Base-by-base conservation (phyloP, 2,329 filamentous ascomycete genomes). In the Ceratocystis harringtonii region DNA sequence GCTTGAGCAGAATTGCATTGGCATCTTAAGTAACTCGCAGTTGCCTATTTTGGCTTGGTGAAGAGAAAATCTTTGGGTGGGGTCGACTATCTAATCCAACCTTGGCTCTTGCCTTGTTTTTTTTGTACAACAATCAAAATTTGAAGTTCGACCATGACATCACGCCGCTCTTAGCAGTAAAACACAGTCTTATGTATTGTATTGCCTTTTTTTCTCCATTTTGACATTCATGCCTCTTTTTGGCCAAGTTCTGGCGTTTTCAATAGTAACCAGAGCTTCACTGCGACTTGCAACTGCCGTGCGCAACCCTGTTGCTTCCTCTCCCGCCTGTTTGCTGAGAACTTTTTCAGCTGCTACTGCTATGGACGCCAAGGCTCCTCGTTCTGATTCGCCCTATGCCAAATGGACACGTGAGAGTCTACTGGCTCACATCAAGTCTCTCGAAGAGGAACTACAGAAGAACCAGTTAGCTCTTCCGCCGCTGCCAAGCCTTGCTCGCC, bases 331-430 rank as follows among this genome's bases (percentile, higher is more conserved):
- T 17, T 58, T 58, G 25, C 12, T n/a, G 28, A 63, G 44, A 55
- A 25, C 30, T 63, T 67, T 67, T 44, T 61, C 63, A 48, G 50
- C 61, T n/a, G 30, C 44, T 55, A 45, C 50, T 28, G 36, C 61
- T 19, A 65, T 65, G 63, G 61, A 65, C 25, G 63, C 63, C 22
- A 55, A 58, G 32, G 43, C 63, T 19, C 19, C 44, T 4, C 30
- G 32, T 32, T 19, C 30, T n/a, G 66, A 70, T 22, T 65, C 65
- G 10, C 76, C 78, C 57, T 92, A 92, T 75, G 78, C 79, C 50
- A 79, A 78, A 69, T 92, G 87, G 88, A 85, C 81, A 64, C 84
- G 83, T 68, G 79, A 84, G 48, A 83, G 83, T 57, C 82, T 94
- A 45, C 81, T 94, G 55, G 76, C 82, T 69, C 81, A 87, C 50